Conservation (phyloP, 768 basidiomycete genomes). For the Hygrophoropsis aurantiaca region DNA sequence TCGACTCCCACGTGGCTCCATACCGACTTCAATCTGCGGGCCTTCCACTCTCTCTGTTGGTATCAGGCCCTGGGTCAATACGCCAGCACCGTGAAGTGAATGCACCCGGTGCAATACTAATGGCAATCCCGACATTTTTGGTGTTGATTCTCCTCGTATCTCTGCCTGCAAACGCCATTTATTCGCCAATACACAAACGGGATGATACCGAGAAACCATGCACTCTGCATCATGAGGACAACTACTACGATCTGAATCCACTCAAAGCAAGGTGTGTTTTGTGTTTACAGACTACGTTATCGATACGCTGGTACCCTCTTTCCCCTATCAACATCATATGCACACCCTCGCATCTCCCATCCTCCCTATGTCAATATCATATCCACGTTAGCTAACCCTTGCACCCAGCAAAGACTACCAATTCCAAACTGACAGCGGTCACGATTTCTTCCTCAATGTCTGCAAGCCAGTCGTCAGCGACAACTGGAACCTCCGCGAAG, state of each 20-base stretch:
- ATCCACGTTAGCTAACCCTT: background rate
- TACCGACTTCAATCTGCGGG: too few relatives aligned
- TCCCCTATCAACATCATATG: too few relatives aligned
- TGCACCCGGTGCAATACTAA: too few relatives aligned
- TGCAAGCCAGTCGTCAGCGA: slow-evolving; percentile 60
- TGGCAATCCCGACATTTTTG: too few relatives aligned
- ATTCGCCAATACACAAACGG: too few relatives aligned
- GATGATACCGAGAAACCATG: slow-evolving; percentile 73
- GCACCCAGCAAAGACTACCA: slow-evolving; percentile 64
- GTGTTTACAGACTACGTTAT: background rate
- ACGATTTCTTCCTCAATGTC: slow-evolving; percentile 57
- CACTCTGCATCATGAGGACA: slow-evolving; percentile 51
- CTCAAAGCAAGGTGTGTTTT: slow-evolving; percentile 53
- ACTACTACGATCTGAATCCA: slow-evolving; percentile 66
- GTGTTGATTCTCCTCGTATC: too few relatives aligned
- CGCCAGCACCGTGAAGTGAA: too few relatives aligned
- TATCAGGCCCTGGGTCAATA: too few relatives aligned
- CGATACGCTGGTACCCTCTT: too few relatives aligned
- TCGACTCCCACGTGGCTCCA: too few relatives aligned
- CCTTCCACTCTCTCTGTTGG: too few relatives aligned
- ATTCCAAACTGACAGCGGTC: slow-evolving; percentile 46
- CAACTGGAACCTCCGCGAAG: slow-evolving; percentile 53
- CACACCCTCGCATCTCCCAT: background rate
- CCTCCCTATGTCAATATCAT: background rate
- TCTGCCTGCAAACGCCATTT: too few relatives aligned